Evolutionary conservation across 139 green algal genomes (phyloP), one percentile per base, ranked within the genome.

Genomic region (Chlamydomonas sp.): DNA sequence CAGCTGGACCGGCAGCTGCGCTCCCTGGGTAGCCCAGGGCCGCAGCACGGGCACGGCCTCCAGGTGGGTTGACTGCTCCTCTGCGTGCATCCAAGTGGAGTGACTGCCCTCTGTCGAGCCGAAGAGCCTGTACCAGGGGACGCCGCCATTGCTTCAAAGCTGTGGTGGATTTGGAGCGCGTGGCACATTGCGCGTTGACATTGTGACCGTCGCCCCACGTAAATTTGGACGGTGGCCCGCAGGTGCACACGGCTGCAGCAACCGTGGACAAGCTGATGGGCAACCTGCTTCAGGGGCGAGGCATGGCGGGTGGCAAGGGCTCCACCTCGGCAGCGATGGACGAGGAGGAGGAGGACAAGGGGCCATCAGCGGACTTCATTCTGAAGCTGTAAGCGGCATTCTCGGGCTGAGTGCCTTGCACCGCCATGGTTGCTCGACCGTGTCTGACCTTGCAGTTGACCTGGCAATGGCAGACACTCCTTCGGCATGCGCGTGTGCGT

Each of bases 201-300:
- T 49, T 49, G 31, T 49, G 31, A 49, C 31, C 31, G 31, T 49
- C 31, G 31, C 31, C 31, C 31, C 31, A 49, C 31, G 31, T 49
- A 49, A 49, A 49, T 49, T 49, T 49, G 31, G 31, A 49, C 31
- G 31, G 31, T 49, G 31, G 31, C 31, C 31, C 31, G 2, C 83
- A 87, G 83, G 83, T 80, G 31, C 83, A 49, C 0, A n/a, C 31
- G 14, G 71, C 83, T 5, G 75, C 63, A 1, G 71, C 83, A 0
- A 57, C 63, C 15, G 74, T 87, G 15, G 83, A 87, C 61, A 80
- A 73, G 83, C 83, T 87, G 20, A 80, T 87, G 63, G 83, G 62
- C 14, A 67, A 61, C 12, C 73, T 87, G 10, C 31, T 78, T 4
- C 31, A 49, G 31, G 31, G 31, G 31, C 31, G 31, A 61, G 12